Evolutionary conservation across 163 green algal genomes (phyloP), one percentile per base, ranked within the genome.

Genomic region (Smithsoniella earleae): DNA sequence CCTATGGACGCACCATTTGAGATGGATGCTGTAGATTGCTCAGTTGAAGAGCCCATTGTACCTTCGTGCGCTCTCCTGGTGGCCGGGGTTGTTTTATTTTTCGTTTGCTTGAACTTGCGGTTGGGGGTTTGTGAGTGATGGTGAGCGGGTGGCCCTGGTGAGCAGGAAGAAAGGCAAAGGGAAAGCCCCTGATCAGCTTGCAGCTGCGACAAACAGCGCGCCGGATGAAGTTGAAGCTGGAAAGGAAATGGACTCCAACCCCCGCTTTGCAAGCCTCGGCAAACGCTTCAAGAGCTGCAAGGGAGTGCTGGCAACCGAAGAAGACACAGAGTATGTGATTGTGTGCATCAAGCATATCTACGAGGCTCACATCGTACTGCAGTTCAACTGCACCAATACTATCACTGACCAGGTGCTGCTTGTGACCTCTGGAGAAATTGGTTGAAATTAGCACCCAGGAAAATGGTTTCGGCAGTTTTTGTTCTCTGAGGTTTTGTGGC

Each of bases 301-400:
- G 54, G 46, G 78, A 1, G 63, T 85, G 74, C 84, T 86, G 76
- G 84, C 98, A 38, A 98, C 92, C 2, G 94, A 99, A 86, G 90
- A 95, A 80, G 94, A 97, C 82, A 99, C 94, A 0, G 94, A 99
- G 86, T 99, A 99, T 86, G 88, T 74, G 58, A 84, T 99, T 27
- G 83, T 84, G 64, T 86, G 81, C 25, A 76, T 96, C n/a, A 95
- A 96, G 85, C 93, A 98, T 81, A 73, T 97, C 4, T 96, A 94
- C 72, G 64, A 74, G 3, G 73, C 74, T 8, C 87, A 93, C 76
- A 31, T 97, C 0, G 89, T 99, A 37, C 80, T 99, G 36, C 92
- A 97, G 83, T 99, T 97, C 83, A 86, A 94, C 79, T 96, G 89
- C 84, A 95, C 84, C 77, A 99, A 99, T 87, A 99, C 94, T 1